Percentiles rank a stretch among this genome's conserved stretches.
phyloP scores from a whole-genome alignment of 306 rosid genomes.

The Cicer chorassanicum region DNA sequence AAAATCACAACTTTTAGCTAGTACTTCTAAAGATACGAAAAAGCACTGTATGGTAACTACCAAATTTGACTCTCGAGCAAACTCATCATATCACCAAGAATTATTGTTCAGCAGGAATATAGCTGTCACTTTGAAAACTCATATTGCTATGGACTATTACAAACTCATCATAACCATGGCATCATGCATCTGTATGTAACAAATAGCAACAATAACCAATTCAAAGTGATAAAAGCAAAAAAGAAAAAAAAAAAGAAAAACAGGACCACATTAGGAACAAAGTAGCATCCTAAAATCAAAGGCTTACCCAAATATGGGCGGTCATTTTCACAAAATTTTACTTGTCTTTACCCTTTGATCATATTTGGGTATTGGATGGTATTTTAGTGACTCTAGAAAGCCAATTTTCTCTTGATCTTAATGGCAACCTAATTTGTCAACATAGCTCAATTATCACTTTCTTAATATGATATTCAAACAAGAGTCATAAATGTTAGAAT shows the following conservation, averaged over 20 bases:
- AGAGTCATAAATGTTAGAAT: constrained; percentile 25
- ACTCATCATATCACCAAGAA: constrained; percentile 49
- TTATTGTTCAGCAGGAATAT: constrained; percentile 46
- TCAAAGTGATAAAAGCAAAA: constrained; percentile 43
- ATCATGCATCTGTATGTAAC: constrained; percentile 49
- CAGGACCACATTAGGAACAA: constrained; percentile 54
- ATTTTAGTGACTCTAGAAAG: constrained; percentile 40
- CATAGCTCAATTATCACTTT: constrained; percentile 48
- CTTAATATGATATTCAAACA: constrained; percentile 41
- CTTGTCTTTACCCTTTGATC: constrained; percentile 41
- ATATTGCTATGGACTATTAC: constrained; percentile 42
- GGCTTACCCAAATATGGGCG: constrained; percentile 41
- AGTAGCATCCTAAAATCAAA: constrained; percentile 45
- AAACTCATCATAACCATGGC: constrained; percentile 52
- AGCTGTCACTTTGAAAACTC: constrained; percentile 54
- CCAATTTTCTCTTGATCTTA: constrained; percentile 36
- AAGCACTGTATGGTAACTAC: constrained; percentile 35
- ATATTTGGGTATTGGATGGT: constrained; percentile 28
- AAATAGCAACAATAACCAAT: constrained; percentile 49
- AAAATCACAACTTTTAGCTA: constrained; percentile 18
- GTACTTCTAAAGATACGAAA: constrained; percentile 32
- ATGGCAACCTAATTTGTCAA: constrained; percentile 38
- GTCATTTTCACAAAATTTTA: constrained; percentile 43
- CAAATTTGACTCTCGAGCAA: constrained; percentile 47
- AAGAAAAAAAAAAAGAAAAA: constrained; percentile 33